Evolutionary conservation across 306 rosid species (phyloP).

Genomic region (Sindora glabra): DNA sequence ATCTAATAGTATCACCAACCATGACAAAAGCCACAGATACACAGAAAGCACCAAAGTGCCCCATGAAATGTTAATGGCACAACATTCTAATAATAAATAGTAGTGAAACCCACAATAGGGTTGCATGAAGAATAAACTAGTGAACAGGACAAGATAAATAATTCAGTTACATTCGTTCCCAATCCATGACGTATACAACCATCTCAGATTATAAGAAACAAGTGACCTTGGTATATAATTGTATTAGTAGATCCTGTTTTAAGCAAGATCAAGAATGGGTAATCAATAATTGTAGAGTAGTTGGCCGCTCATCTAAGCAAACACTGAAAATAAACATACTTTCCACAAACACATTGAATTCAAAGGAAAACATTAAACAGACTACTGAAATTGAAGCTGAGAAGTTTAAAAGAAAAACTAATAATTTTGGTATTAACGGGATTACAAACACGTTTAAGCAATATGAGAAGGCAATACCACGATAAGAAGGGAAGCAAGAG

Average conservation of each 20-base stretch:
- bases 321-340: background rate
- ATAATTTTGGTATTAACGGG: background rate
- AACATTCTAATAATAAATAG: too few relatives aligned
- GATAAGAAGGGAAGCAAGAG: conserved; percentile 21
- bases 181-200: too few relatives aligned
- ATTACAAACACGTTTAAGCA: background rate
- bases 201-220: too few relatives aligned
- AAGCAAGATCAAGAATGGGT: background rate
- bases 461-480: conserved; percentile 24
- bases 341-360: background rate
- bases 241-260: too few relatives aligned
- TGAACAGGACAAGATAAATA: background rate
- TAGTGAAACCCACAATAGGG: background rate
- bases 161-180: background rate
- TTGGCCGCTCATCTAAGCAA: conserved; percentile 1
- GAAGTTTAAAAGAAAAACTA: background rate
- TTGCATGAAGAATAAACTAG: background rate
- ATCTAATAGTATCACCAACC: background rate
- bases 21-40: background rate
- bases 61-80: background rate
- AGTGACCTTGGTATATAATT: too few relatives aligned
- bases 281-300: background rate
- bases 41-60: background rate
- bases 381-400: background rate
- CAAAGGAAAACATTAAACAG: background rate